Evolutionary conservation across 208 protist species (phyloP).

Genomic region (Crithidia sp.): DNA sequence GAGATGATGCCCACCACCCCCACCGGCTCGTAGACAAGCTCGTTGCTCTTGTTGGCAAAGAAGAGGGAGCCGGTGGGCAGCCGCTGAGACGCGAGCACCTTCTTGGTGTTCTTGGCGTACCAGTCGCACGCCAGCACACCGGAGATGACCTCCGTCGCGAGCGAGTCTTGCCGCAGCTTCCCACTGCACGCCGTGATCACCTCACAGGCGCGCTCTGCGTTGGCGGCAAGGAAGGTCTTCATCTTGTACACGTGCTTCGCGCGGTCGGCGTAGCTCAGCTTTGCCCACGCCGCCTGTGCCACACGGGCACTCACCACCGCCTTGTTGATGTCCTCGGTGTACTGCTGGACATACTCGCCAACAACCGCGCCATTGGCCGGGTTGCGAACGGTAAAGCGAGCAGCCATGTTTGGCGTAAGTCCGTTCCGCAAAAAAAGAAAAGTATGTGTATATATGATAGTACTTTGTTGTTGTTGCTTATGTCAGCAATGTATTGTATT

Average conservation of each 20-base stretch:
- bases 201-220: constrained; percentile 52
- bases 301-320: constrained; percentile 46
- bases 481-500: too few relatives aligned
- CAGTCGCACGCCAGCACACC: constrained; percentile 71
- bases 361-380: constrained; percentile 66
- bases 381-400: constrained; percentile 53
- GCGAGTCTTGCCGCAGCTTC: constrained; percentile 73
- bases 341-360: constrained; percentile 29
- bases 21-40: constrained; percentile 73
- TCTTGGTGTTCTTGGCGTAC: constrained; percentile 75
- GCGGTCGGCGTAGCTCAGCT: constrained; percentile 56
- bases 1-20: constrained; percentile 89
- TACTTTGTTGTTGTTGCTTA: too few relatives aligned
- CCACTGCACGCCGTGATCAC: constrained; percentile 70
- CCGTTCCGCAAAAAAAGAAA: neutral
- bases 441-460: neutral
- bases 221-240: constrained; percentile 56
- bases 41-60: constrained; percentile 85
- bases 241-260: constrained; percentile 63
- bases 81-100: constrained; percentile 45
- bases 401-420: constrained; percentile 9
- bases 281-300: constrained; percentile 67
- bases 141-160: constrained; percentile 76
- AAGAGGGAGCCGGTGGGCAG: constrained; percentile 59
- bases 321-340: constrained; percentile 31